phyloP scores from a whole-genome alignment of 2,329 filamentous ascomycete genomes.

The Neofusicoccum sp. region DNA sequence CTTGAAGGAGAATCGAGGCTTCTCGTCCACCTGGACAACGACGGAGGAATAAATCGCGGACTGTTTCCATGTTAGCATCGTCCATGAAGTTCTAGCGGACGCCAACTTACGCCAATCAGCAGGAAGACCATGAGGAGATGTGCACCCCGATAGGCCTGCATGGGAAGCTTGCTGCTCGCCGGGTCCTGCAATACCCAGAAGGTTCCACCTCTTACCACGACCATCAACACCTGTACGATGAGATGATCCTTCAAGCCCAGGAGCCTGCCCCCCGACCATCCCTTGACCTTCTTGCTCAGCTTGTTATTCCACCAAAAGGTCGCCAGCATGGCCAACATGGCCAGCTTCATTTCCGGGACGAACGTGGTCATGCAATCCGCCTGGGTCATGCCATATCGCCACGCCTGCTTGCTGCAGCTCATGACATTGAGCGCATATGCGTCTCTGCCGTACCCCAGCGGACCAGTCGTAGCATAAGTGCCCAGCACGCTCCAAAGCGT shows the following conservation, averaged over 20 bases:
- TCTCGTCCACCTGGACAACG: constrained; percentile 58
- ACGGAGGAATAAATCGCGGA: constrained; percentile 41
- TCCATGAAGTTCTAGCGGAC: not conserved
- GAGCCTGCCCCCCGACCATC: constrained; percentile 49
- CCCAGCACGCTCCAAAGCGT: constrained; percentile 37
- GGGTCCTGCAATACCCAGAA: constrained; percentile 31
- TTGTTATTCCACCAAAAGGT: constrained; percentile 69
- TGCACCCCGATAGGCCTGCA: constrained; percentile 43
- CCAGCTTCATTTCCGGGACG: constrained; percentile 23
- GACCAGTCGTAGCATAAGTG: constrained; percentile 23
- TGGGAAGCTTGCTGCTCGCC: constrained; percentile 21
- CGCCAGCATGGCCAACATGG: constrained; percentile 50
- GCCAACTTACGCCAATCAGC: constrained; percentile 54
- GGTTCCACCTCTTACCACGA: constrained; percentile 54
- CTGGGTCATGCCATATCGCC: constrained; percentile 24
- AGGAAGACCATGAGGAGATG: constrained; percentile 58
- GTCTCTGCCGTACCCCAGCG: constrained; percentile 6
- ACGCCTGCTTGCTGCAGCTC: constrained; percentile 26
- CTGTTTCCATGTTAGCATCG: constrained; percentile 11
- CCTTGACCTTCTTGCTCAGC: constrained; percentile 61
- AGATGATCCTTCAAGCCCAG: constrained; percentile 65
- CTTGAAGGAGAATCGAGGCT: constrained; percentile 32
- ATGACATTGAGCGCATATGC: constrained; percentile 7
- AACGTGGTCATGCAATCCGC: constrained; percentile 30
- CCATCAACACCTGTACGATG: constrained; percentile 59